A percentile compares a stretch with the other conserved stretches of the same genome.
Conservation (phyloP, 2,329 filamentous ascomycete species). For the Cladophialophora yegresii region DNA sequence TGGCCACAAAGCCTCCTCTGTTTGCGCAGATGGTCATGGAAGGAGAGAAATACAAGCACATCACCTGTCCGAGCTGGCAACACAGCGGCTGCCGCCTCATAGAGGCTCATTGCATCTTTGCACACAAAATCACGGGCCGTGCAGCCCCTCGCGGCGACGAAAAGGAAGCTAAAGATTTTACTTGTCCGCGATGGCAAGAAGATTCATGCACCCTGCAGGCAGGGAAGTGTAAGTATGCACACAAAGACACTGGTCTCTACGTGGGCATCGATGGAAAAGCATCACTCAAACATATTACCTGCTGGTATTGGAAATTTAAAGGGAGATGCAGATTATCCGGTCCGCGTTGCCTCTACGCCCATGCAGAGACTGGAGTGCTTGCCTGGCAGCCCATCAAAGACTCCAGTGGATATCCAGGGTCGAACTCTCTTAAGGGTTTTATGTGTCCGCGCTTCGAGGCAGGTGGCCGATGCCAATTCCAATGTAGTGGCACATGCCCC, state of each 20-base stretch:
- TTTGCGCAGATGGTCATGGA: no score
- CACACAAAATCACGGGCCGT: conserved; percentile 27
- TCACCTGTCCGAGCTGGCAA: conserved; percentile 23
- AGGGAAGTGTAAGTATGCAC: conserved; percentile 16
- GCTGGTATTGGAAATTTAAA: conserved; percentile 24
- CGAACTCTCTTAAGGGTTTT: conserved; percentile 17
- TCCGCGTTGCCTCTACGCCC: conserved; percentile 24
- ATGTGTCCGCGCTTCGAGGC: conserved; percentile 24
- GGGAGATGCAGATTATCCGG: conserved; percentile 9
- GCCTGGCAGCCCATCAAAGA: conserved; percentile 20
- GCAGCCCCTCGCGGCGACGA: conserved; percentile 5
- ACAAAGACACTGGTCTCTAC: conserved; percentile 29
- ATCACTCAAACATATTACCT: conserved; percentile 30
- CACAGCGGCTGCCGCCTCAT: conserved; percentile 10
- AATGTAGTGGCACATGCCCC: conserved; percentile 5
- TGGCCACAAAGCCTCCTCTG: not conserved
- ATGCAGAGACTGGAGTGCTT: conserved; percentile 25
- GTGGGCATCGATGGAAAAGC: conserved; percentile 18
- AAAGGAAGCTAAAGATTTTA: conserved; percentile 25
- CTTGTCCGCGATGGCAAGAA: conserved; percentile 19
- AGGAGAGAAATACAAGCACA: conserved; percentile 24
- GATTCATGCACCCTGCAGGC: conserved; percentile 7
- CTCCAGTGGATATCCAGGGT: not conserved
- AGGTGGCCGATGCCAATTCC: conserved; percentile 2
- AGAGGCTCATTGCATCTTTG: conserved; percentile 29